Percentiles rank a stretch among this genome's conserved stretches.
Evolutionary conservation across 108 stramenopile species (phyloP).

Genomic region (Nitzschia palea): DNA sequence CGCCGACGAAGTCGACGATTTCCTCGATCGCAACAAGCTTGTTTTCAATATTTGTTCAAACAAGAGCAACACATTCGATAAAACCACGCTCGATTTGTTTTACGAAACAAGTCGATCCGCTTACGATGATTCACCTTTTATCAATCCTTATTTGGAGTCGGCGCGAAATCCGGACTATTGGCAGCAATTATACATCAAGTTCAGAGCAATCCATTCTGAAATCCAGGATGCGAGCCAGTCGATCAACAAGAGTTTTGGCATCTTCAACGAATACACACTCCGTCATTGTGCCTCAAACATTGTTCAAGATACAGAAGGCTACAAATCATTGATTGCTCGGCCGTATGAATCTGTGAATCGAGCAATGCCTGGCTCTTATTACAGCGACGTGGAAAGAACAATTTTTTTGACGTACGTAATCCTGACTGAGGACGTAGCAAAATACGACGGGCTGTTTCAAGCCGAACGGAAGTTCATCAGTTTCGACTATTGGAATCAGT

Average conservation of each 20-base stretch:
- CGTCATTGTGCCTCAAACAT: slow-evolving; percentile 31
- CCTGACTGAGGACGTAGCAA: slow-evolving; percentile 31
- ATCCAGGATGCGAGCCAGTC: slow-evolving; percentile 37
- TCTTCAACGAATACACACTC: slow-evolving; percentile 39
- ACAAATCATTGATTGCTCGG: slow-evolving; percentile 39
- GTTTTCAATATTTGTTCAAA: slow-evolving; percentile 45
- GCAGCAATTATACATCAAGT: slow-evolving; percentile 25
- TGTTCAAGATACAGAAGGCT: slow-evolving; percentile 30
- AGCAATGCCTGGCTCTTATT: slow-evolving; percentile 39
- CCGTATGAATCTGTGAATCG: slow-evolving; percentile 36
- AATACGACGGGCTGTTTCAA: slow-evolving; percentile 33
- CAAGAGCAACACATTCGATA: slow-evolving; percentile 26
- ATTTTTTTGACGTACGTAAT: slow-evolving; percentile 37
- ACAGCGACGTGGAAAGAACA: slow-evolving; percentile 33
- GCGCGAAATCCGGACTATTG: slow-evolving; percentile 26
- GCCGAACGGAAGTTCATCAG: slow-evolving; percentile 35
- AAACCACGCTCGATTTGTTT: slow-evolving; percentile 30
- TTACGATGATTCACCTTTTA: slow-evolving; percentile 8
- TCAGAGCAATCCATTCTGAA: slow-evolving; percentile 27
- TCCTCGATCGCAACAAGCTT: slow-evolving; percentile 33
- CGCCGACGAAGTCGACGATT: slow-evolving; percentile 29
- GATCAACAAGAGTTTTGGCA: slow-evolving; percentile 35
- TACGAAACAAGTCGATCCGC: slow-evolving; percentile 24
- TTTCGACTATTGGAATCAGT: slow-evolving; percentile 36
- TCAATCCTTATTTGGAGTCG: too few species aligned